Evolutionary conservation across 2,329 filamentous ascomycete genomes (phyloP).

Genomic region (Truncatella angustata): DNA sequence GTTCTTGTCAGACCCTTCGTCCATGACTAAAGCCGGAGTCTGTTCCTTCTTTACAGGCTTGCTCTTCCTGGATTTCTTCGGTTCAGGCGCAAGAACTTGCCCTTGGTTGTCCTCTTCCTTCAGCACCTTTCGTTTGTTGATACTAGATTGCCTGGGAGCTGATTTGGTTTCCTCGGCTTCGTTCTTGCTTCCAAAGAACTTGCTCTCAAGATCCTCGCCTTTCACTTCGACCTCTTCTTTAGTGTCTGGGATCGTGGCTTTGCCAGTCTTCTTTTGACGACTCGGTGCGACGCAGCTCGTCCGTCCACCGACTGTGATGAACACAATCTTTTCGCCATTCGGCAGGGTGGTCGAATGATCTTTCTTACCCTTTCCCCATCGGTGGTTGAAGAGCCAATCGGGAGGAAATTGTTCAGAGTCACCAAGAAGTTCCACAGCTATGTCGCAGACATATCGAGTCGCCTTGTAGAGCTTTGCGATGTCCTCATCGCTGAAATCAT

Average conservation of each 20-base stretch:
- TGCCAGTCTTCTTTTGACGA: slow-evolving; percentile 75
- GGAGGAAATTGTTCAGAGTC: slow-evolving; percentile 83
- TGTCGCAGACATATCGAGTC: slow-evolving; percentile 76
- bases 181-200: slow-evolving; percentile 18
- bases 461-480: slow-evolving; percentile 69
- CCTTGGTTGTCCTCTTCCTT: slow-evolving; percentile 22
- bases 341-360: slow-evolving; percentile 65
- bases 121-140: slow-evolving; percentile 13
- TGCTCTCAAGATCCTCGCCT: slow-evolving; percentile 17
- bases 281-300: slow-evolving; percentile 87
- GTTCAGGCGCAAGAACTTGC: too few relatives aligned
- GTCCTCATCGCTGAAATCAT: slow-evolving; percentile 72
- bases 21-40: background rate
- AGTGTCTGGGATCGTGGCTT: slow-evolving; percentile 33
- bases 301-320: slow-evolving; percentile 84
- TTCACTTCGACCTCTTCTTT: slow-evolving; percentile 33
- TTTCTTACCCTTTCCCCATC: slow-evolving; percentile 89
- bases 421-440: slow-evolving; percentile 73
- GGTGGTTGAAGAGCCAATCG: slow-evolving; percentile 83
- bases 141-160: slow-evolving; percentile 7
- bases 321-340: slow-evolving; percentile 80
- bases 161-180: slow-evolving; percentile 7
- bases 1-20: background rate
- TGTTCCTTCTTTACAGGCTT: slow-evolving; percentile 2
- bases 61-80: slow-evolving; percentile 16